Evolutionary conservation across 345 rosid species (phyloP).

Genomic region (Dipteronia dyeriana): DNA sequence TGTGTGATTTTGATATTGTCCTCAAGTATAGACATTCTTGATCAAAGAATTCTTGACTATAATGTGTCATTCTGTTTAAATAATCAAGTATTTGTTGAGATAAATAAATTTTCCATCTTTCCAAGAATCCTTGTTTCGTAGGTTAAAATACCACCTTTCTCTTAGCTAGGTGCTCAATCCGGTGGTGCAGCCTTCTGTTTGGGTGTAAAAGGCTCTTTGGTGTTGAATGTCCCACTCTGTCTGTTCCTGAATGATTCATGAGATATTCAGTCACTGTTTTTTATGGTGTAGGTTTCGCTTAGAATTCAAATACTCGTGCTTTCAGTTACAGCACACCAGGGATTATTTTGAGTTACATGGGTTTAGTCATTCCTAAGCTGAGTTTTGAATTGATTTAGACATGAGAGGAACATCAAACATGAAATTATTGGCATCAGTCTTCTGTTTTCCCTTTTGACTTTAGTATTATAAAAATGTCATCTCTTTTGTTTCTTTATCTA

Average conservation of each 20-base stretch:
- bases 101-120: not conserved
- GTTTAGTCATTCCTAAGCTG: not conserved
- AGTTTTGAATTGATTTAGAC: conserved; percentile 3
- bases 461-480: not conserved
- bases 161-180: not conserved
- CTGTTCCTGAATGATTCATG: not conserved
- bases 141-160: not conserved
- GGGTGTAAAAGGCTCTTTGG: not conserved
- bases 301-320: not conserved
- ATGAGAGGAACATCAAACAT: not conserved
- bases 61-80: not conserved
- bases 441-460: not conserved
- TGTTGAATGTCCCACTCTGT: not conserved
- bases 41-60: not conserved
- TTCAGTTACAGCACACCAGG: not conserved
- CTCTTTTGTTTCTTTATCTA: not conserved
- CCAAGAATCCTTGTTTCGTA: not conserved
- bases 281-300: not conserved
- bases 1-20: not conserved
- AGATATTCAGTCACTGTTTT: not conserved
- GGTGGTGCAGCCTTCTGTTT: not conserved
- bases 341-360: not conserved
- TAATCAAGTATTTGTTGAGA: not conserved
- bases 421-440: not conserved
- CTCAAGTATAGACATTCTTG: not conserved